Conservation (phyloP, 306 rosid genomes). For the Boehmeria nivea region DNA sequence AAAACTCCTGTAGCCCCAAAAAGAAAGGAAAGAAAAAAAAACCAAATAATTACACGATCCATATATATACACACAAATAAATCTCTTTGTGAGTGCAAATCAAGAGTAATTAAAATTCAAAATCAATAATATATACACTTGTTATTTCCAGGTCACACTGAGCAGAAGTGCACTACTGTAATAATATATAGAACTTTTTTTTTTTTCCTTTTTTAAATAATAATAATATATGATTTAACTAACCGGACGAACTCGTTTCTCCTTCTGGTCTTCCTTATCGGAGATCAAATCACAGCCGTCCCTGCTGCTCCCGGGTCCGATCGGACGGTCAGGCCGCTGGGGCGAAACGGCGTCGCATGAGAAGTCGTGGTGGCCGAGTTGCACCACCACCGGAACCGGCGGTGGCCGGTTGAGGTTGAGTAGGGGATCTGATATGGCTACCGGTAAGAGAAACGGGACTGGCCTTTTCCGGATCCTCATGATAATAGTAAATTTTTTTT, state of each 20-base stretch:
- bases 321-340: constrained; percentile 38
- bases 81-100: constrained; percentile 18
- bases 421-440: constrained; percentile 72
- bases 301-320: constrained; percentile 20
- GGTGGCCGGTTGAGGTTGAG: constrained; percentile 37
- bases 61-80: neutral
- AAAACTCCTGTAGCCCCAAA: constrained; percentile 26
- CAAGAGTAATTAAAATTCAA: constrained; percentile 1
- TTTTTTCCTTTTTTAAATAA: too few relatives aligned
- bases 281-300: constrained; percentile 20
- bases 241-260: constrained; percentile 37
- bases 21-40: constrained; percentile 5
- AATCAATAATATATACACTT: constrained; percentile 7
- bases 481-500: constrained; percentile 15
- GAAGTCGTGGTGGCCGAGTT: constrained; percentile 41
- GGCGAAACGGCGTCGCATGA: constrained; percentile 30
- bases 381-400: constrained; percentile 51
- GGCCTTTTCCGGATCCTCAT: constrained; percentile 86
- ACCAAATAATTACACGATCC: constrained; percentile 1
- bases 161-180: constrained; percentile 48
- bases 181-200: neutral
- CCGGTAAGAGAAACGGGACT: constrained; percentile 45
- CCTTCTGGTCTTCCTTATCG: constrained; percentile 10
- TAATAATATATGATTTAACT: constrained; percentile 29
- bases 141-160: constrained; percentile 18